Conservation (phyloP, 2,329 filamentous ascomycete species). For the Xylaria sp. region DNA sequence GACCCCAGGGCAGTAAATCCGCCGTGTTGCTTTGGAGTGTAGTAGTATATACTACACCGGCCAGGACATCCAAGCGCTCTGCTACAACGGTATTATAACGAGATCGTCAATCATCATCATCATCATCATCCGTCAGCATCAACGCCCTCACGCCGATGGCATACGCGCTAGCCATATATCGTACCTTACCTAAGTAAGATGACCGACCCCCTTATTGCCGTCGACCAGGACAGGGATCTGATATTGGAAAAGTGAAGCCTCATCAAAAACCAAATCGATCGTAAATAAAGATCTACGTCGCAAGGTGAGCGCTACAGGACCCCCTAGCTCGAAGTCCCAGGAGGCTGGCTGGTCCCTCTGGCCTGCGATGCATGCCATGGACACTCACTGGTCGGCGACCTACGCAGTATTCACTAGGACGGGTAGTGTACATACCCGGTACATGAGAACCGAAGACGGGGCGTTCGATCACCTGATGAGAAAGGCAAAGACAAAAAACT, state of each 20-base stretch:
- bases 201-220: slow-evolving; percentile 23
- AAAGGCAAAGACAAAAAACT: background rate
- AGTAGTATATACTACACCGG: background rate
- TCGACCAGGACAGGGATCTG: slow-evolving; percentile 15
- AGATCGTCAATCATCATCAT: slow-evolving; percentile 2
- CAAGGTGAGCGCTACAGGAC: slow-evolving; percentile 23
- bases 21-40: slow-evolving; percentile 9
- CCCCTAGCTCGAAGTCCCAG: slow-evolving; percentile 29
- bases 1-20: slow-evolving; percentile 1
- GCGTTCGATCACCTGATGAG: slow-evolving; percentile 15
- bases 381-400: slow-evolving; percentile 23
- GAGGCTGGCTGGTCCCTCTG: slow-evolving; percentile 27
- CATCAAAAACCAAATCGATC: slow-evolving; percentile 31
- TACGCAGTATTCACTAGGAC: background rate
- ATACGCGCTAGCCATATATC: background rate
- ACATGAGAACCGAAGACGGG: slow-evolving; percentile 19
- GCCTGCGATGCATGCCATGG: slow-evolving; percentile 27
- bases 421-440: background rate
- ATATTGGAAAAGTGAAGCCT: slow-evolving; percentile 10
- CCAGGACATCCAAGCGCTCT: slow-evolving; percentile 17
- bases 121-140: background rate
- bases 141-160: background rate
- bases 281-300: slow-evolving; percentile 36
- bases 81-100: background rate
- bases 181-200: slow-evolving; percentile 11